Evolutionary conservation across 208 protist genomes (phyloP), one percentile per base, ranked within the genome.

Genomic region (Crithidia thermophila): DNA sequence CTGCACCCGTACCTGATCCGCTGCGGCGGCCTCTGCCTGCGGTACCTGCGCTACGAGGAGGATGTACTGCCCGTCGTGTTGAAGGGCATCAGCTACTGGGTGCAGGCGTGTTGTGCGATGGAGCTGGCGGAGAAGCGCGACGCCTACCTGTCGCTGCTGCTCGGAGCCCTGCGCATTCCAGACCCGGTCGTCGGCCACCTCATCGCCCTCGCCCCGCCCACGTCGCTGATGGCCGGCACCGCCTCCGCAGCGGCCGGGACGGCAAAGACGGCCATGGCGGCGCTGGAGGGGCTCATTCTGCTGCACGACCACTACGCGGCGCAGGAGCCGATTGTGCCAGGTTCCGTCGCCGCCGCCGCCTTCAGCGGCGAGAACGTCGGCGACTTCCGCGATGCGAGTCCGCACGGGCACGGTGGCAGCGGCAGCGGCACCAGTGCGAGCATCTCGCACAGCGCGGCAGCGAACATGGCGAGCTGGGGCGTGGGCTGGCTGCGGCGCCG

Each of bases 31-130:
- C 62, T 72, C 37, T 73, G 55, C 46, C 52, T 79, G n/a, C 59
- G 62, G 13, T 56, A 64, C 55, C 55, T 79, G 25, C 57, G 65
- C 55, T 69, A 71, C 47, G 73, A 74, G 33, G 76, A 81, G 59
- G 81, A 83, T 53, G 61, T 85, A n/a, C 65, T 84, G 42, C 81
- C 81, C n/a, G 70, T 72, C 5, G 31, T 80, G 33, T 25, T 90
- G 25, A 90, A 82, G 47, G 60, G 75, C 18, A 69, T 57, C 20
- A 72, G 74, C 11, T 76, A 87, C 62, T 75, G 77, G 46, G 70
- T 90, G 50, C 72, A 87, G n/a, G 61, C 68, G 21, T 81, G 68
- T 40, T 82, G 81, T 27, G 49, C 33, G 13, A 37, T 90, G 30
- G 28, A 57, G 20, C 55, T 90, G 49, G 8, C 74, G n/a, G 59